Percentiles rank a stretch among this genome's conserved stretches.
These are phyloP conservation scores for Carex parvula DNA, from an alignment of 176 grass and related monocot genomes.

Conservation along the genomic window DNA sequence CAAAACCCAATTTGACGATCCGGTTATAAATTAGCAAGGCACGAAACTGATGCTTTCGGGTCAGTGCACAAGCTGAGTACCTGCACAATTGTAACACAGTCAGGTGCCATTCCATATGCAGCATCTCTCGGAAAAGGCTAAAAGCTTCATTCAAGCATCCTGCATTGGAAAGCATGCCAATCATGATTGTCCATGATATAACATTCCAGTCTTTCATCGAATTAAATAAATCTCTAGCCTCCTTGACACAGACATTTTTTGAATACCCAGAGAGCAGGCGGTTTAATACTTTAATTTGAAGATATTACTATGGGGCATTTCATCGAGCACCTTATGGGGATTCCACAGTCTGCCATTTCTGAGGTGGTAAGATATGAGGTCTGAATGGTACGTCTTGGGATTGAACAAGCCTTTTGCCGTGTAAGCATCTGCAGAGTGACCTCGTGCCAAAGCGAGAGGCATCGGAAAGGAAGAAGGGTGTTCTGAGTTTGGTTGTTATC, in stretches of 20 bases:
- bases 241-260: conserved; percentile 32
- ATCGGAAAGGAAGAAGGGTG: not conserved
- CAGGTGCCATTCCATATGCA: conserved; percentile 33
- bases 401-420: conserved; percentile 52
- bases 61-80: conserved; percentile 40
- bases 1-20: conserved; percentile 46
- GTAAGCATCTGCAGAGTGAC: conserved; percentile 16
- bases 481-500: not conserved
- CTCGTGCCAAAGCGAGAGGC: not conserved
- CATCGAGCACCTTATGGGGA: conserved; percentile 53
- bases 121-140: conserved; percentile 54
- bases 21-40: conserved; percentile 39
- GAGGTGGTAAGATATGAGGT: conserved; percentile 28
- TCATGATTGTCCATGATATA: conserved; percentile 78
- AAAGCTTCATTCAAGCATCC: conserved; percentile 35
- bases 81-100: conserved; percentile 37
- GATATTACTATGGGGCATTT: conserved; percentile 43
- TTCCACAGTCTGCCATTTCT: conserved; percentile 23
- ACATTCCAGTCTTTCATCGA: conserved; percentile 21
- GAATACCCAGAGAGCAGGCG: conserved; percentile 50
- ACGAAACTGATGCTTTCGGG: not conserved
- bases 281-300: conserved; percentile 50
- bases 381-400: conserved; percentile 19
- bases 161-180: conserved; percentile 22
- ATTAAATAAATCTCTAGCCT: conserved; percentile 40